phyloP scores from a whole-genome alignment of 2,329 filamentous ascomycete genomes.

The Emydomyces testavorans region DNA sequence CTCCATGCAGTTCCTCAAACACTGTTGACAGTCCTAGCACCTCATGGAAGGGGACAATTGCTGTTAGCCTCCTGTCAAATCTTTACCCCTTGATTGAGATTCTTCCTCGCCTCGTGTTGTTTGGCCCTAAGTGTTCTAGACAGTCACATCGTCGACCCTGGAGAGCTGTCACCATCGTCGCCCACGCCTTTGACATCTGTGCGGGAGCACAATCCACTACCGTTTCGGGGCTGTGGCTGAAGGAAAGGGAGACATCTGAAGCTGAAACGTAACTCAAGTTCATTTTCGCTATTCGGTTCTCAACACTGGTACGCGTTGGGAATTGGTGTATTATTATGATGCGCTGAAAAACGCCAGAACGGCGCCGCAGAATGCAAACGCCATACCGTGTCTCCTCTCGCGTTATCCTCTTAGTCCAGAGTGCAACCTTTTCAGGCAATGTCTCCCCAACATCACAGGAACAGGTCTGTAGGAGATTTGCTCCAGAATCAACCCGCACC shows the following conservation, averaged over 20 bases:
- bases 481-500: slow-evolving; percentile 3
- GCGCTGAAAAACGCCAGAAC: slow-evolving; percentile 5
- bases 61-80: neutral
- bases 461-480: slow-evolving; percentile 6
- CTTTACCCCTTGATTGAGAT: neutral
- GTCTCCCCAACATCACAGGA: slow-evolving; percentile 2
- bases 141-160: too few species aligned
- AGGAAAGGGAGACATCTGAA: neutral
- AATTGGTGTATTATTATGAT: slow-evolving; percentile 3
- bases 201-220: neutral
- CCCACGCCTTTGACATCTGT: neutral
- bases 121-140: too few species aligned
- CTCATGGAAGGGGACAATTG: neutral
- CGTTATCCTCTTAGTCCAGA: neutral
- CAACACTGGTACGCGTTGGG: slow-evolving; percentile 6
- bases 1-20: neutral
- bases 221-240: slow-evolving; percentile 6
- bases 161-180: neutral
- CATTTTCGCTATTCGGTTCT: neutral
- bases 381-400: slow-evolving; percentile 1
- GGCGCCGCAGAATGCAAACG: slow-evolving; percentile 5
- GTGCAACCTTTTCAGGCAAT: neutral
- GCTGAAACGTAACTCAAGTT: slow-evolving; percentile 6
- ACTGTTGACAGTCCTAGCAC: neutral
- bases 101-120: neutral